Evolutionary conservation across 371 early-diverging fungal genomes (phyloP), one percentile per base, ranked within the genome.

Genomic region (Mortierella sp.): DNA sequence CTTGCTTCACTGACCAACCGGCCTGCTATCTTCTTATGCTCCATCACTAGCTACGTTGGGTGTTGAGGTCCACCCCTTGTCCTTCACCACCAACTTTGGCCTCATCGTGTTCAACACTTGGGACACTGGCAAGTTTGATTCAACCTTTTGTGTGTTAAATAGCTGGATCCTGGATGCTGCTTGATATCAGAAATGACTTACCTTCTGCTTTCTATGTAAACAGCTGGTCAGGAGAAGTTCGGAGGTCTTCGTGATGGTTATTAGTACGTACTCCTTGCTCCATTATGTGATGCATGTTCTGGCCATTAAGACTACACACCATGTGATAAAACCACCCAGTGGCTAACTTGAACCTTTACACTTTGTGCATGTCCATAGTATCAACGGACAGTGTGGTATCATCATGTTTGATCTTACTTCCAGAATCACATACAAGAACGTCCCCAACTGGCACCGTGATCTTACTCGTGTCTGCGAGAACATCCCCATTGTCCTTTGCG

Each of bases 361-460:
- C 34, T 34, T 7, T 34, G n/a, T 34, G 34, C 34, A 34, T 34
- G 34, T 30, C 26, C 42, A 53, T 61, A 93, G 93, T 87, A 98
- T 99, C 80, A 94, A 93, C 78, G 99, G 99, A 73, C 95, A 99
- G 84, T 99, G 99, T 83, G 99, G 96, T 66, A 98, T 99, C 82
- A 99, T 99, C 88, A 99, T 99, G 97, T 99, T 99, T 81, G 99
- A 99, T 84, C 99, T 99, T 53, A 99, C 99, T 56, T 96, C 99
- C 62, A 91, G 99, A 79, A 98, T 99, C 76, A 99, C 99, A 69
- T 99, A 99, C 90, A 98, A 98, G 91, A 99, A 98, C 90, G 98
- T 99, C 27, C 98, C 98, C 76, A 99, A 97, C 93, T 99, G 99
- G 99, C 98, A 99, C 83, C 94, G 97, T 85, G 99, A 98, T 84